phyloP scores from a whole-genome alignment of 768 basidiomycete genomes.

The Kwoniella dejecticola region DNA sequence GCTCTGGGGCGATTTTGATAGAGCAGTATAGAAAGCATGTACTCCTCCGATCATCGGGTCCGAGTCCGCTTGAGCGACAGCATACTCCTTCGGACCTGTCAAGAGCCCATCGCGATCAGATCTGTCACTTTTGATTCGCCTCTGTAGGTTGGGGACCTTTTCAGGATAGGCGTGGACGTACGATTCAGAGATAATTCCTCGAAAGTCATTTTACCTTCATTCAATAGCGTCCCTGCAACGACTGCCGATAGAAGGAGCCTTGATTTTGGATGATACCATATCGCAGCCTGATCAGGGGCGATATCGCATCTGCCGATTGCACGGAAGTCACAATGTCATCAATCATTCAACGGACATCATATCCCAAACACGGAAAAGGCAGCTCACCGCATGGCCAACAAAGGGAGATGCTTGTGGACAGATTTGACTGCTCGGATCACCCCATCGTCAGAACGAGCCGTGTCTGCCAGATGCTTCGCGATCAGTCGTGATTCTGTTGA shows the following conservation, averaged over 20 bases:
- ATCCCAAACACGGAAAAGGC: neutral
- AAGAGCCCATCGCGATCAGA: slow-evolving; percentile 54
- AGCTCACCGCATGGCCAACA: slow-evolving; percentile 62
- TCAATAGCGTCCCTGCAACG: slow-evolving; percentile 61
- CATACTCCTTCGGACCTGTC: slow-evolving; percentile 60
- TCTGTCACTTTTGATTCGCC: neutral
- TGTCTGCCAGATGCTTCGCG: slow-evolving; percentile 60
- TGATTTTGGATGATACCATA: slow-evolving; percentile 63
- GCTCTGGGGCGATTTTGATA: slow-evolving; percentile 59
- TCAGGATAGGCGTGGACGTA: slow-evolving; percentile 43
- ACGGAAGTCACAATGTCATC: neutral
- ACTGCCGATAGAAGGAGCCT: slow-evolving; percentile 62
- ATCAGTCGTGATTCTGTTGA: slow-evolving; percentile 59
- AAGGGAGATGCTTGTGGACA: slow-evolving; percentile 64
- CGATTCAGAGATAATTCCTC: slow-evolving; percentile 60
- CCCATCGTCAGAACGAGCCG: slow-evolving; percentile 59
- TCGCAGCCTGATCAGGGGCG: slow-evolving; percentile 61
- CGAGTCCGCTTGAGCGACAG: slow-evolving; percentile 57
- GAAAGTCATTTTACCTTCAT: slow-evolving; percentile 59
- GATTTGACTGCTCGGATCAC: slow-evolving; percentile 55
- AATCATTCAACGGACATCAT: neutral
- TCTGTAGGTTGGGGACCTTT: neutral
- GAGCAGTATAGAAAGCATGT: slow-evolving; percentile 59
- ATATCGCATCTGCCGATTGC: slow-evolving; percentile 66
- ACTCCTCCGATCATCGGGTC: slow-evolving; percentile 61